These are phyloP conservation scores for Kandelia obovata DNA, from an alignment of 345 rosid genomes.

Conservation along the genomic window DNA sequence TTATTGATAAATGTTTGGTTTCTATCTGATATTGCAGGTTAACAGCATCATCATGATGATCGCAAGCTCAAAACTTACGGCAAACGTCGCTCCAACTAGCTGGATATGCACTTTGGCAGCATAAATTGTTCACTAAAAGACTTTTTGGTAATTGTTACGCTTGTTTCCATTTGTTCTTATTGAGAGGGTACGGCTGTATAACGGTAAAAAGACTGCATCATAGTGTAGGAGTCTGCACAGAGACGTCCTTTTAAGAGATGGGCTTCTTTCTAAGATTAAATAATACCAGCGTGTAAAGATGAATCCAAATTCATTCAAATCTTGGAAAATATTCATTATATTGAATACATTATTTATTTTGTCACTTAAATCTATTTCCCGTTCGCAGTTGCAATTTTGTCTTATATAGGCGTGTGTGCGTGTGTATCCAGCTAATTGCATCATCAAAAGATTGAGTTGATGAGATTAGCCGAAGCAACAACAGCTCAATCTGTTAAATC, in stretches of 20 bases:
- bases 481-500: neutral
- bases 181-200: too few relatives aligned
- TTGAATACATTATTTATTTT: too few relatives aligned
- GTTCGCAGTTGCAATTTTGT: too few relatives aligned
- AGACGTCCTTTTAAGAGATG: too few relatives aligned
- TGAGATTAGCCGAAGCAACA: neutral
- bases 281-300: neutral
- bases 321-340: neutral
- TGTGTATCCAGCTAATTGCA: too few relatives aligned
- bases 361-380: too few relatives aligned
- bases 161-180: too few relatives aligned
- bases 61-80: neutral
- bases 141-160: too few relatives aligned
- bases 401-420: too few relatives aligned
- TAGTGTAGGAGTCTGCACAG: too few relatives aligned
- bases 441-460: neutral
- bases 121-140: neutral
- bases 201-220: too few relatives aligned
- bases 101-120: neutral
- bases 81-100: neutral
- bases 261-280: neutral
- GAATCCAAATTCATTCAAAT: neutral
- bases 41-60: constrained; percentile 27
- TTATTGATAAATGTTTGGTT: neutral
- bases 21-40: constrained; percentile 33